Evolutionary conservation across 208 protist species (phyloP).

Genomic region (Spongospora subterranea): DNA sequence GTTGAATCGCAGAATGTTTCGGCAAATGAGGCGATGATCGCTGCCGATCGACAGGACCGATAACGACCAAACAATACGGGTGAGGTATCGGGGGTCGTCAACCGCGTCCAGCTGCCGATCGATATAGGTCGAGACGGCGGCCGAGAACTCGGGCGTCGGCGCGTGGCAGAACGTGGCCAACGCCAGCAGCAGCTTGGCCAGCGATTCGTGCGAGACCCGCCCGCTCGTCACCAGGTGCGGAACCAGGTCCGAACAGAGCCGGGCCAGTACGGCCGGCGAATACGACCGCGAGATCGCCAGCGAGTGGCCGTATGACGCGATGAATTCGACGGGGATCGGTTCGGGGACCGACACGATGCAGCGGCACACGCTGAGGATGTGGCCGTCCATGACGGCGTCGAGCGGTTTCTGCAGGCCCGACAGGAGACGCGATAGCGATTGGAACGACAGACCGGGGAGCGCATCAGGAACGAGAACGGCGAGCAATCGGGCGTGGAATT

Average conservation of each 20-base stretch:
- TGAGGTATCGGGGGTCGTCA: neutral
- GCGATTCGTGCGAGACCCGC: neutral
- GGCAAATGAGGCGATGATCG: neutral
- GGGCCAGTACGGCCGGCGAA: neutral
- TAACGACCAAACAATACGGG: neutral
- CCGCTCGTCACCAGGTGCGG: neutral
- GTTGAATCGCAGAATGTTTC: neutral
- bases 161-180: neutral
- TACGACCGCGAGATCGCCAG: neutral
- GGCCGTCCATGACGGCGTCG: neutral
- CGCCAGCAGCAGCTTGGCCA: neutral
- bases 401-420: neutral
- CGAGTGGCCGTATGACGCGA: neutral
- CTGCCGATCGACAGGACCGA: neutral
- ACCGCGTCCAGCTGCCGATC: neutral
- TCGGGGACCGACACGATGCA: neutral
- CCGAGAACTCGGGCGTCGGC: neutral
- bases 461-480: too few relatives aligned
- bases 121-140: neutral
- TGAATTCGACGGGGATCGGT: neutral
- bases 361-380: neutral
- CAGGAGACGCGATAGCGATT: neutral
- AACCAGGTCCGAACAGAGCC: neutral
- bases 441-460: neutral
- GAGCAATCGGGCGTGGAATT: too few relatives aligned